Conservation (phyloP, 352 stramenopile genomes). For the Globisporangium viniferum region DNA sequence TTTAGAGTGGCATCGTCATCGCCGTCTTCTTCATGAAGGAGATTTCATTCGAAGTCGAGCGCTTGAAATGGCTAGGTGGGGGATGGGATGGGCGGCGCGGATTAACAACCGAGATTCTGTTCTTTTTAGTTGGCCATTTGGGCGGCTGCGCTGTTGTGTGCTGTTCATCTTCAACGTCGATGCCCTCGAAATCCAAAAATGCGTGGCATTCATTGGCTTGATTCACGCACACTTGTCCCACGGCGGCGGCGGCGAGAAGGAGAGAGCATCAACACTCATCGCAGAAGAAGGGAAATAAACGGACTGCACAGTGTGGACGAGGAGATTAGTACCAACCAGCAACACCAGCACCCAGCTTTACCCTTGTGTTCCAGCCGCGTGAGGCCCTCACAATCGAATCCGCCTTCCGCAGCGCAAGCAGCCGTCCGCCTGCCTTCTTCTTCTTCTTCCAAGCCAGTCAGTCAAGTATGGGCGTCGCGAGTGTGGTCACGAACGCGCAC, state of each 20-base stretch:
- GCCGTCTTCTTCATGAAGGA: no score
- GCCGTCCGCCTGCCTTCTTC: no score
- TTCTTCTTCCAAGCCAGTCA: neutral
- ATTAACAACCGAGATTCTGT: neutral
- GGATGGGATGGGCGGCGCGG: neutral
- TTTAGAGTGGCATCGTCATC: neutral
- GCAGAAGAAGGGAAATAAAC: neutral
- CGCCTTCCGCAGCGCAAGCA: conserved; percentile 2
- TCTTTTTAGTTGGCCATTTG: no score
- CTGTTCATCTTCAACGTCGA: neutral
- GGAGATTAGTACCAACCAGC: neutral
- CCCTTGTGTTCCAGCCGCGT: neutral
- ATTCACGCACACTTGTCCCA: neutral
- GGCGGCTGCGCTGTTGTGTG: neutral
- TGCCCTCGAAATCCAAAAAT: neutral
- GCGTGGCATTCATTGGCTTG: neutral
- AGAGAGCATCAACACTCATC: neutral
- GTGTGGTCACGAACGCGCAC: conserved; percentile 27
- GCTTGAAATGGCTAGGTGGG: no score
- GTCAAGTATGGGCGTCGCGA: conserved; percentile 28
- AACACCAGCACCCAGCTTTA: neutral
- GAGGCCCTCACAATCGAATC: conserved; percentile 3
- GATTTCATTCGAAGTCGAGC: neutral
- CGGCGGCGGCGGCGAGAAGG: neutral
- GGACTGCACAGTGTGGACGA: neutral